Conservation (phyloP, 345 rosid species). For the Carallia pectinifolia region DNA sequence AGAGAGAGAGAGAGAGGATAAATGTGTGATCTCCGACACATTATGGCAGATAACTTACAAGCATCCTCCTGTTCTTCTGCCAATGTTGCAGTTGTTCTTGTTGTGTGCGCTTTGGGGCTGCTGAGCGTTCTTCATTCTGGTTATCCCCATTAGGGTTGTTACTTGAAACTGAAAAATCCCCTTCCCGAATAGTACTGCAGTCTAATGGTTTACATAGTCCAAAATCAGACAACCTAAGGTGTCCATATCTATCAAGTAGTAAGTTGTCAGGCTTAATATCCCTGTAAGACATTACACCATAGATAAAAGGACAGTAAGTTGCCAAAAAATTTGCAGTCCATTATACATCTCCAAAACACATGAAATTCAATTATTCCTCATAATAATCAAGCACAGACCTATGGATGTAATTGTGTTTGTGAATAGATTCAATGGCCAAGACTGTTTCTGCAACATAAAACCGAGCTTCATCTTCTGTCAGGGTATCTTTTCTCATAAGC, state of each 20-base stretch:
- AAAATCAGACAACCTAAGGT: slow-evolving; percentile 90
- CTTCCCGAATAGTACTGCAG: slow-evolving; percentile 71
- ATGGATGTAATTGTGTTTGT: slow-evolving; percentile 55
- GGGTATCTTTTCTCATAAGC: slow-evolving; percentile 56
- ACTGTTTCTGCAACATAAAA: slow-evolving; percentile 58
- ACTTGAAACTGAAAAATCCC: slow-evolving; percentile 54
- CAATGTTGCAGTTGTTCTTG: slow-evolving; percentile 88
- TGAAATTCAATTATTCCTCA: neutral
- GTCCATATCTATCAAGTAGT: slow-evolving; percentile 82
- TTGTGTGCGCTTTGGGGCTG: slow-evolving; percentile 69
- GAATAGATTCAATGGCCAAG: slow-evolving; percentile 61
- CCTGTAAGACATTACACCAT: slow-evolving; percentile 35
- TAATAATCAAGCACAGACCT: slow-evolving; percentile 33
- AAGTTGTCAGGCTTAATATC: slow-evolving; percentile 95
- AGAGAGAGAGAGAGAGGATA: neutral
- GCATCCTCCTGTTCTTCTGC: slow-evolving; percentile 93
- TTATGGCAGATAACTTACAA: slow-evolving; percentile 49
- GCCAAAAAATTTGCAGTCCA: slow-evolving; percentile 3
- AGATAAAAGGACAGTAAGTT: slow-evolving; percentile 11
- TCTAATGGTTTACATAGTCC: slow-evolving; percentile 93
- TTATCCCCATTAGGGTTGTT: slow-evolving; percentile 36
- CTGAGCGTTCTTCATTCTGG: slow-evolving; percentile 51
- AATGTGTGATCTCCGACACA: neutral
- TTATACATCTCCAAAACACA: neutral
- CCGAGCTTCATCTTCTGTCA: slow-evolving; percentile 50